Evolutionary conservation across 805 yeast genomes (phyloP).

Genomic region (Yamadazyma olivae): DNA sequence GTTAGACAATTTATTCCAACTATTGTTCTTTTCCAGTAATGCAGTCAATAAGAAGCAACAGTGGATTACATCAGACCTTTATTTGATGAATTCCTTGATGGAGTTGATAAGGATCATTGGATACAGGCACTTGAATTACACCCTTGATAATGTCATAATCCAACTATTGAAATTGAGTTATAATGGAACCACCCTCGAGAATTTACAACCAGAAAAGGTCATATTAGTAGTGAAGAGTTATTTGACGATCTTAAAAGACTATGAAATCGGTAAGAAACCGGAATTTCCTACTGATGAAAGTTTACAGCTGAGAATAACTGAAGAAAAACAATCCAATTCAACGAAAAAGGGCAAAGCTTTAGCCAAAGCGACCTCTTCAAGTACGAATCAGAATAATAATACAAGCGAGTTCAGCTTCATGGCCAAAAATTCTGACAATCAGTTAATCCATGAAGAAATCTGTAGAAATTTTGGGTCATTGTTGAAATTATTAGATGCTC

Average conservation of each 20-base stretch:
- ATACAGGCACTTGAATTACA: slow-evolving; percentile 71
- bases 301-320: slow-evolving; percentile 12
- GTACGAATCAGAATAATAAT: not conserved
- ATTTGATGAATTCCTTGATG: slow-evolving; percentile 61
- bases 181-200: slow-evolving; percentile 58
- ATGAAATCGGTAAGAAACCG: slow-evolving; percentile 55
- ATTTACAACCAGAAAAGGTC: slow-evolving; percentile 64
- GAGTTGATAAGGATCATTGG: slow-evolving; percentile 79
- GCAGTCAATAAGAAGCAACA: slow-evolving; percentile 54
- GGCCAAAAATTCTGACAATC: slow-evolving; percentile 43
- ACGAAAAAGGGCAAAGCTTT: slow-evolving; percentile 1
- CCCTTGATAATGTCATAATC: slow-evolving; percentile 72
- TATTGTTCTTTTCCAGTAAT: slow-evolving; percentile 47
- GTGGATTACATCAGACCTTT: slow-evolving; percentile 70
- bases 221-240: slow-evolving; percentile 70
- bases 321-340: not conserved
- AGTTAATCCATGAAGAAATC: slow-evolving; percentile 67
- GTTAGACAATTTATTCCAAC: slow-evolving; percentile 59
- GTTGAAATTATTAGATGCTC: slow-evolving; percentile 57
- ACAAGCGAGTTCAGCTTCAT: slow-evolving; percentile 35
- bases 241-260: slow-evolving; percentile 65
- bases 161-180: slow-evolving; percentile 65
- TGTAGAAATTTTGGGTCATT: slow-evolving; percentile 54
- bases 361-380: not conserved
- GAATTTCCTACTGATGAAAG: slow-evolving; percentile 65